Percentiles rank a stretch among this genome's conserved stretches.
Conservation (phyloP, 1,284 basidiomycete genomes). For the Melampsora larici-populina region DNA sequence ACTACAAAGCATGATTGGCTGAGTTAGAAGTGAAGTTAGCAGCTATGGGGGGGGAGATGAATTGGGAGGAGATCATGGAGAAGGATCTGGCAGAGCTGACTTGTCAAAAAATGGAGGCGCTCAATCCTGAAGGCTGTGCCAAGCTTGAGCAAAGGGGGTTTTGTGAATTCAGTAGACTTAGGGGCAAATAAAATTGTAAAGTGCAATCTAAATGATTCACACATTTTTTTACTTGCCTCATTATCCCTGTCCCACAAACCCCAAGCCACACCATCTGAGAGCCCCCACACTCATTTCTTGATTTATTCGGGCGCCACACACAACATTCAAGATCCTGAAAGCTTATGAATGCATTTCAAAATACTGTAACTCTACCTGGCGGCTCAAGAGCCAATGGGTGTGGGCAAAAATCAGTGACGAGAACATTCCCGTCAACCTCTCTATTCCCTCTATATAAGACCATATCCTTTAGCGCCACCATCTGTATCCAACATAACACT, state of each 20-base stretch:
- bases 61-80: not conserved
- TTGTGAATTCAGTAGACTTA: not conserved
- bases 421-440: too few species aligned
- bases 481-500: too few species aligned
- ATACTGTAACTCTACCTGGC: too few species aligned
- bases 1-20: not conserved
- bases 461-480: too few species aligned
- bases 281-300: not conserved
- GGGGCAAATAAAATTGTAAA: not conserved
- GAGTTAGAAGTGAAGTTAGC: not conserved
- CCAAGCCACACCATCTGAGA: not conserved
- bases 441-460: too few species aligned
- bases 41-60: not conserved
- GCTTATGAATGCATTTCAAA: too few species aligned
- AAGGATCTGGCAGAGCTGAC: not conserved
- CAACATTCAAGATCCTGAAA: not conserved
- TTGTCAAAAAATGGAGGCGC: conserved; percentile 4
- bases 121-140: too few species aligned
- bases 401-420: too few species aligned
- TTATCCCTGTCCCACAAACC: not conserved
- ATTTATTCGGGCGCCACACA: not conserved
- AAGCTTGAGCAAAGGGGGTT: too few species aligned
- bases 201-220: not conserved
- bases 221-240: not conserved
- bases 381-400: too few species aligned